phyloP scores from a whole-genome alignment of 2,329 filamentous ascomycete species.

The Ascochyta rabiei region DNA sequence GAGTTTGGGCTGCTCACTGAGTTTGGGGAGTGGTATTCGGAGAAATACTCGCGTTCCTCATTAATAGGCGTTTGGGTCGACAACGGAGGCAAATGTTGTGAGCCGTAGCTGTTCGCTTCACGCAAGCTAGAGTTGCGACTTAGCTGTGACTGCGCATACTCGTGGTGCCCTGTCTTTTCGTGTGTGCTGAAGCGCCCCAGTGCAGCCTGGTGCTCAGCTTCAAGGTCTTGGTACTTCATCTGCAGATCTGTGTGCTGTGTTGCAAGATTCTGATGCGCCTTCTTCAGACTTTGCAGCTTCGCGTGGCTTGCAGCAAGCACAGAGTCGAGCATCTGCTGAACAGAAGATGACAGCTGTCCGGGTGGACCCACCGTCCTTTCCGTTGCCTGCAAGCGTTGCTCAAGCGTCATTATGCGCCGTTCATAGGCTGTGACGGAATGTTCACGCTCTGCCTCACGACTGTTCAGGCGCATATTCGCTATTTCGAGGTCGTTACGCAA shows the following conservation, averaged over 20 bases:
- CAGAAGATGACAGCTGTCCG: slow-evolving; percentile 46
- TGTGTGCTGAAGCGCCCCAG: slow-evolving; percentile 30
- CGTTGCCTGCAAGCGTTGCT: slow-evolving; percentile 40
- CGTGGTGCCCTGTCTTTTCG: slow-evolving; percentile 25
- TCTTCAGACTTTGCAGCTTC: slow-evolving; percentile 58
- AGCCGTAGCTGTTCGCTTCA: slow-evolving; percentile 26
- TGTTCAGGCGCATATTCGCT: slow-evolving; percentile 63
- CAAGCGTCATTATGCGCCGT: slow-evolving; percentile 55
- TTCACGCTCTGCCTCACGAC: slow-evolving; percentile 58
- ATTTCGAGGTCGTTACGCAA: slow-evolving; percentile 65
- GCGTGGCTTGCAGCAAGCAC: slow-evolving; percentile 55
- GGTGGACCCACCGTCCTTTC: slow-evolving; percentile 33
- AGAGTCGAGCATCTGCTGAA: slow-evolving; percentile 57
- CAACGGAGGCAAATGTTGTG: slow-evolving; percentile 33
- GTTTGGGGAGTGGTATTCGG: slow-evolving; percentile 39
- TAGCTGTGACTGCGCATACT: slow-evolving; percentile 26
- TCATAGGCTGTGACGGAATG: slow-evolving; percentile 56
- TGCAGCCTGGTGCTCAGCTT: slow-evolving; percentile 41
- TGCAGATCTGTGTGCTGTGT: slow-evolving; percentile 59
- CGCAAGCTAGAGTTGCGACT: slow-evolving; percentile 38
- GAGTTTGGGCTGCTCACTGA: slow-evolving; percentile 30
- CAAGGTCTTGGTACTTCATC: slow-evolving; percentile 51
- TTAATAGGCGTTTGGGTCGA: slow-evolving; percentile 24
- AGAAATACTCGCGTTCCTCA: slow-evolving; percentile 39
- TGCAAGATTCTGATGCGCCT: slow-evolving; percentile 58